Evolutionary conservation across 2,329 filamentous ascomycete species (phyloP), one percentile per base, ranked within the genome.

Genomic region (Fonsecaea pedrosoi): DNA sequence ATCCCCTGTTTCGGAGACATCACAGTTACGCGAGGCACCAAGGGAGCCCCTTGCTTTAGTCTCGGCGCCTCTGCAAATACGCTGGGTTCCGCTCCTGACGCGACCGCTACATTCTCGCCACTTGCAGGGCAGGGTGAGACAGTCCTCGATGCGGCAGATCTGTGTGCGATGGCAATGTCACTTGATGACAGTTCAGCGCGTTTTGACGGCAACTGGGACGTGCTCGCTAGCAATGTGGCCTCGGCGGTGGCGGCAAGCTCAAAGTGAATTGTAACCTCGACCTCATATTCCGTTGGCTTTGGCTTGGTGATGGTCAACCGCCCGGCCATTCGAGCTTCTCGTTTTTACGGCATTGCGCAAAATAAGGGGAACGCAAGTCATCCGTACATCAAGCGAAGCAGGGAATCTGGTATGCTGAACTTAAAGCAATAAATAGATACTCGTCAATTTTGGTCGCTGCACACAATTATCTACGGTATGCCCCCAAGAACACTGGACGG

Each of bases 1-100:
- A 25, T 62, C 32, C 60, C 48, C n/a, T 55, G 60, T 21, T 62
- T 55, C 32, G 60, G 60, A 45, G 60, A 62, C 32, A 56, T 62
- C 50, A 55, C 56, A 8, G 1, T 59, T n/a, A 13, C 13, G 37
- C 12, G 5, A 45, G 37, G 38, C 15, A 21, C 13, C 3, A 25
- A 45, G 21, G 12, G 38, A 13, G 13, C 1, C 15, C 5, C 6
- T 25, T 35, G 21, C 18, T 18, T 59, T 21, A 48, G 21, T 21
- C n/a, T 25, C 18, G 7, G 37, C 21, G 35, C 38, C 37, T n/a
- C 56, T 42, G 35, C 38, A 13, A 25, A 32, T 8, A 25, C 38
- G 8, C 9, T 13, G 21, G 18, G 25, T 6, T 37, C 18, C 18
- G 6, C 35, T 8, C 10, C 15, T n/a, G 21, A 13, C 40, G 1